These are phyloP conservation scores for Arthrobotrys entomopaga DNA, from an alignment of 2,329 filamentous ascomycete genomes.

Conservation along the genomic window DNA sequence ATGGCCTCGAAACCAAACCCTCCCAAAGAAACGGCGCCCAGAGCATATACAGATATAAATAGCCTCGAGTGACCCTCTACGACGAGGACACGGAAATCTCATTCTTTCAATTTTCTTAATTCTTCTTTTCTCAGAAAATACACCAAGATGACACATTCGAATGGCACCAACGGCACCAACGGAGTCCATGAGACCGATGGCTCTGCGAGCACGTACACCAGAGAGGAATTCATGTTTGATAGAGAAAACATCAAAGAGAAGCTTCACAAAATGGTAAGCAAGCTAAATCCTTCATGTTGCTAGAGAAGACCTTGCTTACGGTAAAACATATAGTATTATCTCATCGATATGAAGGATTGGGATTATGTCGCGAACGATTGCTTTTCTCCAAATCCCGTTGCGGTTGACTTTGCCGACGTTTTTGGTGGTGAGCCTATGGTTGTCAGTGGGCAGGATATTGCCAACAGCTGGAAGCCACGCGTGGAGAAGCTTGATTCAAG, in stretches of 20 bases:
- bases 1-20: too few species aligned
- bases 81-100: not conserved
- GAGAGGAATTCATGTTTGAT: slow-evolving; percentile 2
- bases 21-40: too few species aligned
- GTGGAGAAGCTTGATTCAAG: not conserved
- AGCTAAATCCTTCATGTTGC: not conserved
- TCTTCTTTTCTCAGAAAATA: not conserved
- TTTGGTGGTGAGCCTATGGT: not conserved
- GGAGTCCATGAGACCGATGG: not conserved
- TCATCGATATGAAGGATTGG: not conserved
- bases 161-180: slow-evolving; percentile 1
- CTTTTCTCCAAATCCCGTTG: not conserved
- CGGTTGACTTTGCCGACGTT: not conserved
- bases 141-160: not conserved
- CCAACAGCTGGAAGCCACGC: not conserved
- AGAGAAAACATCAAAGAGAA: slow-evolving; percentile 1
- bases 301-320: not conserved
- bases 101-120: not conserved
- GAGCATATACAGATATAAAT: too few species aligned
- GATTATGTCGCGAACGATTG: not conserved
- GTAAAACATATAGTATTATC: not conserved
- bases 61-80: not conserved
- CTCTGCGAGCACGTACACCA: not conserved
- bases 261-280: not conserved
- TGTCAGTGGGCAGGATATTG: not conserved